Conservation (phyloP, 2,329 filamentous ascomycete species). For the Fusarium sterilihyphosum region DNA sequence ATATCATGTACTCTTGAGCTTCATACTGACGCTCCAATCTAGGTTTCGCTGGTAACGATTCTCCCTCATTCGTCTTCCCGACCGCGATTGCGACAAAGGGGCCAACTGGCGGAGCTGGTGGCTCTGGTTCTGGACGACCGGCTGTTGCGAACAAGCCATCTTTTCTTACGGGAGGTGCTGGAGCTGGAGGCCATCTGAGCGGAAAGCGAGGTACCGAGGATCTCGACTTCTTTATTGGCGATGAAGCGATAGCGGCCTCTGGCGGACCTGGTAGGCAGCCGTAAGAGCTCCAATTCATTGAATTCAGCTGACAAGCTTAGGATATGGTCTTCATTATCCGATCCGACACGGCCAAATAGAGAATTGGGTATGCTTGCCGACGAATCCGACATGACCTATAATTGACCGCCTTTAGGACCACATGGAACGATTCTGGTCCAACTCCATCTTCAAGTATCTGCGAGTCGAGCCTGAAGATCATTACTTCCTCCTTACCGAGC, state of each 20-base stretch:
- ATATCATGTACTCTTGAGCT: constrained; percentile 2
- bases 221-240: constrained; percentile 98
- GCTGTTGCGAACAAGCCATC: constrained; percentile 94
- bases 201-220: constrained; percentile 97
- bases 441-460: constrained; percentile 99
- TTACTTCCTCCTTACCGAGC: constrained; percentile 97
- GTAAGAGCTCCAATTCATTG: constrained; percentile 5
- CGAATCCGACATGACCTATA: background rate
- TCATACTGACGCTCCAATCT: constrained; percentile 41
- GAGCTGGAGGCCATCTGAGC: constrained; percentile 82
- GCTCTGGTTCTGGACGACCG: constrained; percentile 87
- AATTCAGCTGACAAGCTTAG: constrained; percentile 54
- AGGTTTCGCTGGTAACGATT: constrained; percentile 99
- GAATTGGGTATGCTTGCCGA: constrained; percentile 79
- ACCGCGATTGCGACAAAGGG: constrained; percentile 98
- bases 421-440: constrained; percentile 99
- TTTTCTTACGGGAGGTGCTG: constrained; percentile 91
- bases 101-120: constrained; percentile 73
- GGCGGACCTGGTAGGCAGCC: constrained; percentile 76
- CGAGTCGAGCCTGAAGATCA: constrained; percentile 98
- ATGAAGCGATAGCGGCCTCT: constrained; percentile 88
- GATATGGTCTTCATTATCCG: constrained; percentile 96
- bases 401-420: constrained; percentile 74
- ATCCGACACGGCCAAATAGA: constrained; percentile 98
- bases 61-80: constrained; percentile 98